Evolutionary conservation across 2,329 filamentous ascomycete genomes (phyloP).

Genomic region (Ambrosiella cleistominuta): DNA sequence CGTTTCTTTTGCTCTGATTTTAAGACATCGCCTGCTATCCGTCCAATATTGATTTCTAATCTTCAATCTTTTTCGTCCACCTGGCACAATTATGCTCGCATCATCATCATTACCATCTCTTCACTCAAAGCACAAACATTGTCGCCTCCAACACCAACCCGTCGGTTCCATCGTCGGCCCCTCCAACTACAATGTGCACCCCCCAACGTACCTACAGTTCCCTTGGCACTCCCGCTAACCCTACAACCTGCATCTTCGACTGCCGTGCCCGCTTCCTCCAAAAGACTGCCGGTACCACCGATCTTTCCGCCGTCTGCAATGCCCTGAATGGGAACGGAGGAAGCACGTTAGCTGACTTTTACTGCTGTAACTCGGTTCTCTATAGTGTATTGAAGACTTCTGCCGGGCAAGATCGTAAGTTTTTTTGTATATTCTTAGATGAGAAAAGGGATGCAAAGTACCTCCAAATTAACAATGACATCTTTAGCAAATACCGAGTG

Average conservation of each 20-base stretch:
- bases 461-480: not conserved
- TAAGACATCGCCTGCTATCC: too few species aligned
- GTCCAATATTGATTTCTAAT: too few species aligned
- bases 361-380: conserved; percentile 13
- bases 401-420: conserved; percentile 13
- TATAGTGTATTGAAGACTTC: conserved; percentile 12
- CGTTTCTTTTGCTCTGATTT: too few species aligned
- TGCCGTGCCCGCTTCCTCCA: conserved; percentile 10
- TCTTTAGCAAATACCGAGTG: conserved; percentile 12
- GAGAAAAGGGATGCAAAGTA: not conserved
- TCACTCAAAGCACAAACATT: too few species aligned
- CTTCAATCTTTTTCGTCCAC: too few species aligned
- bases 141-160: not conserved
- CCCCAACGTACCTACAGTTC: not conserved
- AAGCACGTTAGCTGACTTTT: conserved; percentile 5
- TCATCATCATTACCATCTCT: too few species aligned
- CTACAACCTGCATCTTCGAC: conserved; percentile 7
- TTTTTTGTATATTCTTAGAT: not conserved
- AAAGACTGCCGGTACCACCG: conserved; percentile 6
- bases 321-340: not conserved
- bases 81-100: too few species aligned
- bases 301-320: conserved; percentile 5
- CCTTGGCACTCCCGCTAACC: not conserved
- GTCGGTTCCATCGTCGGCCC: not conserved
- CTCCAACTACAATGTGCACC: not conserved